Evolutionary conservation across 306 rosid genomes (phyloP).

Genomic region (Quercus parvula): DNA sequence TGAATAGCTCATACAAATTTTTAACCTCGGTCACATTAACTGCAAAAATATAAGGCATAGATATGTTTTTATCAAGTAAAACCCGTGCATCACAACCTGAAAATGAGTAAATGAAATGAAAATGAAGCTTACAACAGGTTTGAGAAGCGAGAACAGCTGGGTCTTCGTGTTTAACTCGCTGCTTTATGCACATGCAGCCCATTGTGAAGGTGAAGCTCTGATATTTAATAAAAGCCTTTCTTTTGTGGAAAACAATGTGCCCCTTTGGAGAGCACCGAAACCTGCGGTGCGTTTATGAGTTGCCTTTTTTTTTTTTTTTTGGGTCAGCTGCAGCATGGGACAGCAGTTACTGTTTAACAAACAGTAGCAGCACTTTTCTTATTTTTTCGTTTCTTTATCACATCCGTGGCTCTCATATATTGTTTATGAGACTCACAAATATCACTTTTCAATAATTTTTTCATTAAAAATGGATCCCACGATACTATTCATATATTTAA

Average conservation of each 20-base stretch:
- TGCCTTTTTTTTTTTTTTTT: too few species aligned
- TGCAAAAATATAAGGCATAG: conserved; percentile 9
- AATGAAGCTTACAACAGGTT: conserved; percentile 41
- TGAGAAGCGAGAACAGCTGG: conserved; percentile 44
- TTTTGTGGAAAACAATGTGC: neutral
- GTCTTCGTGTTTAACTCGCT: conserved; percentile 27
- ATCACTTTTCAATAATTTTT: too few species aligned
- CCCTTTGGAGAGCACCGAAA: too few species aligned
- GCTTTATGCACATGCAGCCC: conserved; percentile 39
- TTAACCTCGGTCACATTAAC: conserved; percentile 41
- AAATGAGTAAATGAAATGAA: neutral
- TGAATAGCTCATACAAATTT: conserved; percentile 47
- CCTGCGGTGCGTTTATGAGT: too few species aligned
- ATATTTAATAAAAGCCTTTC: neutral
- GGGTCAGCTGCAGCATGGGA: too few species aligned
- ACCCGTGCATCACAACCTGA: neutral
- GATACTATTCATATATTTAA: too few species aligned
- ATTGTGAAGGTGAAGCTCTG: neutral
- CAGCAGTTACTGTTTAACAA: too few species aligned
- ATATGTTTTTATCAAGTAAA: neutral
- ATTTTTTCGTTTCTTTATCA: too few species aligned
- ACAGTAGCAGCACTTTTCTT: too few species aligned
- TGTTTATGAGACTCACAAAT: too few species aligned
- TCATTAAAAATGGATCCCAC: too few species aligned
- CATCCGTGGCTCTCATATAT: too few species aligned